Conservation (phyloP, 768 basidiomycete species). For the Boletus vinaceobasis region DNA sequence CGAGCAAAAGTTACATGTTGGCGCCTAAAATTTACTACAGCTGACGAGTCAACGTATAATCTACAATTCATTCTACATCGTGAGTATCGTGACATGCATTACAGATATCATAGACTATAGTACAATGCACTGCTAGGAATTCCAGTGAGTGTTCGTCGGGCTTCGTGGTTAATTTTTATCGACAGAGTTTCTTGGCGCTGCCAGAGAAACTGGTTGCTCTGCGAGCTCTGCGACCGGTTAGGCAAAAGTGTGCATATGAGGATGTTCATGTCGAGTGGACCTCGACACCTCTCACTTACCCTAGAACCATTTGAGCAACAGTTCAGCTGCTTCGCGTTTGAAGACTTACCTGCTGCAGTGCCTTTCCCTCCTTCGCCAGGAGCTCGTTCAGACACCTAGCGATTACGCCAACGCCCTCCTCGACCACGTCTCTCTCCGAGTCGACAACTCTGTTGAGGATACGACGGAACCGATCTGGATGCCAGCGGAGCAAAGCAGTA, state of each 20-base stretch:
- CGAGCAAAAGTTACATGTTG: not conserved
- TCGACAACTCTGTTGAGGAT: slow-evolving; percentile 50
- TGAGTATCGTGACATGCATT: slow-evolving; percentile 1
- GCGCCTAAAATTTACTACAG: not conserved
- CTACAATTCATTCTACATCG: slow-evolving; percentile 10
- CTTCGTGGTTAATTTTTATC: slow-evolving; percentile 7
- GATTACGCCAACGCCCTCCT: slow-evolving; percentile 63
- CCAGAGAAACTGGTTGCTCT: slow-evolving; percentile 13
- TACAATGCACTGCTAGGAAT: slow-evolving; percentile 12
- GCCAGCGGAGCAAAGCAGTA: slow-evolving; percentile 69
- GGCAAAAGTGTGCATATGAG: not conserved
- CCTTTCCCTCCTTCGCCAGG: slow-evolving; percentile 40
- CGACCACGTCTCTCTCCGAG: slow-evolving; percentile 50
- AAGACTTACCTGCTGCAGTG: slow-evolving; percentile 18
- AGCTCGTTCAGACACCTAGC: slow-evolving; percentile 67
- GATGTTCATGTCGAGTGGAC: not conserved
- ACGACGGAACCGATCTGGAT: slow-evolving; percentile 73
- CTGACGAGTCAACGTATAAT: not conserved
- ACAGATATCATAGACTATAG: slow-evolving; percentile 22
- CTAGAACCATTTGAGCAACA: slow-evolving; percentile 8
- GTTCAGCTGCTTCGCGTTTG: not conserved
- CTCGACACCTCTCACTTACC: slow-evolving; percentile 13
- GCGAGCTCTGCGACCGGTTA: slow-evolving; percentile 1
- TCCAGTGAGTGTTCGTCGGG: slow-evolving; percentile 4
- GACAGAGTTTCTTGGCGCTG: slow-evolving; percentile 14